A percentile compares a stretch with the other conserved stretches of the same genome.
These are phyloP conservation scores for Torrubiella hemipterigena DNA, from an alignment of 2,329 filamentous ascomycete genomes.

Conservation along the genomic window DNA sequence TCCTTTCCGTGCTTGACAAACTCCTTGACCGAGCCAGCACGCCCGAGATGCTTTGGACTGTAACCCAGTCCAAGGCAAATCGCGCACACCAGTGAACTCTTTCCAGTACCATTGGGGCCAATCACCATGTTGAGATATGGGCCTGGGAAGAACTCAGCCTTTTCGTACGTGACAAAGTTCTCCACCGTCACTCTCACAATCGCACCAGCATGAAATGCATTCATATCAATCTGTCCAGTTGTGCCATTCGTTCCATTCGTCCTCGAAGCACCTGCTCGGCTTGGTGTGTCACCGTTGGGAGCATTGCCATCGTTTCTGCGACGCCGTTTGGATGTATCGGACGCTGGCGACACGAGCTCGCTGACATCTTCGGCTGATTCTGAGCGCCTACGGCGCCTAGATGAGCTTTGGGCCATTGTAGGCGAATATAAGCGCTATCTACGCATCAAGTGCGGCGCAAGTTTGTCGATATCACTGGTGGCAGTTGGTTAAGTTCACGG, in stretches of 20 bases:
- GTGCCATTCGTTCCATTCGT: too few relatives aligned
- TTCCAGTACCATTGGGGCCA: slow-evolving; percentile 95
- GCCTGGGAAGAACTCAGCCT: slow-evolving; percentile 81
- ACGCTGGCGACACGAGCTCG: slow-evolving; percentile 14
- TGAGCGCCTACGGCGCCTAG: slow-evolving; percentile 31
- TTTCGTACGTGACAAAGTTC: slow-evolving; percentile 92
- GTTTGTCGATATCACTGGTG: too few relatives aligned
- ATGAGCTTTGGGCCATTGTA: slow-evolving; percentile 17
- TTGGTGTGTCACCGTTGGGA: slow-evolving; percentile 19
- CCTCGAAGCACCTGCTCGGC: too few relatives aligned
- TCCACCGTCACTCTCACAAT: slow-evolving; percentile 77
- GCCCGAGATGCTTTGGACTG: slow-evolving; percentile 68
- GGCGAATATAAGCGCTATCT: too few relatives aligned
- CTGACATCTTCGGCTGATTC: slow-evolving; percentile 26
- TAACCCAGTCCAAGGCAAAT: slow-evolving; percentile 90
- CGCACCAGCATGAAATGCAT: slow-evolving; percentile 57
- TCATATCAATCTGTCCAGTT: slow-evolving; percentile 10
- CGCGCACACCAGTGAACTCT: slow-evolving; percentile 93
- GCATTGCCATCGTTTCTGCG: too few relatives aligned
- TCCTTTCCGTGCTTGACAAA: slow-evolving; percentile 85
- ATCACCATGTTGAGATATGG: slow-evolving; percentile 97
- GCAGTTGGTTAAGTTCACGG: too few relatives aligned
- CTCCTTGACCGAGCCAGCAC: slow-evolving; percentile 73
- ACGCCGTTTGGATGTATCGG: slow-evolving; percentile 21
- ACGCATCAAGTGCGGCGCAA: too few relatives aligned